Percentiles rank a stretch among this genome's conserved stretches.
Evolutionary conservation across 2,329 filamentous ascomycete genomes (phyloP).

Genomic region (Penicillium freii): DNA sequence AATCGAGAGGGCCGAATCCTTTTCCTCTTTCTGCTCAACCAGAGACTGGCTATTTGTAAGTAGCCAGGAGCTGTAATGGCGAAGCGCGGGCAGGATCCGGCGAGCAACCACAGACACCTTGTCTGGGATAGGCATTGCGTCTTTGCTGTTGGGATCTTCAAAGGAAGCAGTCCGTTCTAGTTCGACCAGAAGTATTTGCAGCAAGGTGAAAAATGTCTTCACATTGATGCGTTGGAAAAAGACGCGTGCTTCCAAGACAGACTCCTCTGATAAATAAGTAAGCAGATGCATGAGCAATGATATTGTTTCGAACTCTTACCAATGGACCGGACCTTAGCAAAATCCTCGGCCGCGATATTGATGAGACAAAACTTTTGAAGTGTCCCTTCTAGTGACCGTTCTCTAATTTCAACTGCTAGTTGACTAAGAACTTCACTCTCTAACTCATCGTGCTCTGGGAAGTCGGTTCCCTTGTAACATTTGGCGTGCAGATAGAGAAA

Average conservation of each 20-base stretch:
- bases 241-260: slow-evolving; percentile 46
- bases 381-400: slow-evolving; percentile 61
- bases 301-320: slow-evolving; percentile 43
- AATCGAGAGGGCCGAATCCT: slow-evolving; percentile 55
- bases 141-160: slow-evolving; percentile 47
- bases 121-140: slow-evolving; percentile 39
- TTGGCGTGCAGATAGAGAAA: slow-evolving; percentile 83
- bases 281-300: slow-evolving; percentile 10
- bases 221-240: slow-evolving; percentile 76
- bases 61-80: slow-evolving; percentile 69
- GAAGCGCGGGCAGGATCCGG: slow-evolving; percentile 61
- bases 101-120: slow-evolving; percentile 59
- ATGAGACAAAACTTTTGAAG: slow-evolving; percentile 78
- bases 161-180: slow-evolving; percentile 56
- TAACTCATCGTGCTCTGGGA: slow-evolving; percentile 73
- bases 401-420: slow-evolving; percentile 69
- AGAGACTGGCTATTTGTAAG: slow-evolving; percentile 55
- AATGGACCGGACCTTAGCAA: slow-evolving; percentile 62
- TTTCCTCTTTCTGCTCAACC: slow-evolving; percentile 49
- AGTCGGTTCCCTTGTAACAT: slow-evolving; percentile 74
- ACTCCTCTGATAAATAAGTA: slow-evolving; percentile 43
- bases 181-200: slow-evolving; percentile 68
- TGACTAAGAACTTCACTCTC: slow-evolving; percentile 83
- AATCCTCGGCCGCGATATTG: slow-evolving; percentile 80
- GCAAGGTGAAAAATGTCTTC: slow-evolving; percentile 69